Base-by-base conservation (phyloP, 768 basidiomycete species). In the Coprinopsis sp. region DNA sequence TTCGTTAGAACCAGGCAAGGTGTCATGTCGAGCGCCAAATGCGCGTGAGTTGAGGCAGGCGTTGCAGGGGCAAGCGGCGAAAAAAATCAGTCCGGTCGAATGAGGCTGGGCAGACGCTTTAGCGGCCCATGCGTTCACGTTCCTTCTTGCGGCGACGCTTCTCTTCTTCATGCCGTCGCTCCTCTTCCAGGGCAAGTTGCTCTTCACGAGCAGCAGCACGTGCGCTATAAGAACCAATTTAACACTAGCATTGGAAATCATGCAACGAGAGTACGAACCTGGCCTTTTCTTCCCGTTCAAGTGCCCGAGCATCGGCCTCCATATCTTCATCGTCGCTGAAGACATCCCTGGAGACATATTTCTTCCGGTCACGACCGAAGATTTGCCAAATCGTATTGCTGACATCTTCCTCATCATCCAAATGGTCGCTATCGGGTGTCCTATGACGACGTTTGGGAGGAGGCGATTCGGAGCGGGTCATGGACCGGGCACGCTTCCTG, bases 261-360 rank as follows among this genome's bases (percentile, higher is more conserved):
- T 37, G 29, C 33, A 52, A 8, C n/a, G 25, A 34, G 33, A 36
- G 21, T 30, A 54, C 62, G 28, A 31, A 74, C 74, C 87, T 90
- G 47, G 66, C 60, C 54, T 73, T 62, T 61, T 90, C 87, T 65
- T 90, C 87, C 50, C 60, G 66, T 68, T 85, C 81, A n/a, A 90
- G 58, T 13, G 57, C 61, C 24, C 57, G 59, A 6, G 79, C 81
- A 57, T 78, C 84, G 3, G 72, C 85, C 56, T 90, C 87, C 86
- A 88, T 89, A 54, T 80, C 81, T 37, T 86, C 87, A 44, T 87
- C 87, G 49, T 87, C 86, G 55, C 87, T 89, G 52, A 75, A 62
- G 27, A 87, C 78, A 55, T 77, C 73, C 50, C 67, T 69, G 27
- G 62, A 56, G 3, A 82, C 61, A 51, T 88, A 88, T 25, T 65